These are phyloP conservation scores for Sutorius eximius DNA, from an alignment of 1,284 basidiomycete genomes.

Conservation along the genomic window DNA sequence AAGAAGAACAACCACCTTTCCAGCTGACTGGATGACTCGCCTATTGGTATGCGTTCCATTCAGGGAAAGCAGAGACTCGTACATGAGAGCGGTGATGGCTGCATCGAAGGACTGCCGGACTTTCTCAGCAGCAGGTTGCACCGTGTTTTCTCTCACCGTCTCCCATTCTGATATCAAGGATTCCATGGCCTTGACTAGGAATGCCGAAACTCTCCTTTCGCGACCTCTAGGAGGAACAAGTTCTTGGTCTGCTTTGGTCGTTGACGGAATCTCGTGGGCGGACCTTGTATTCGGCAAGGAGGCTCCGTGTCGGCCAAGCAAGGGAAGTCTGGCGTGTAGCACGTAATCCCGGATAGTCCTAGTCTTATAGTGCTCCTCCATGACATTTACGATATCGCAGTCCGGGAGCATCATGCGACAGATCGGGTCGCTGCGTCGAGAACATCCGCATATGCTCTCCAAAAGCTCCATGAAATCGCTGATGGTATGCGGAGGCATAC, in stretches of 20 bases:
- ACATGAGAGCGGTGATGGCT: constrained; percentile 61
- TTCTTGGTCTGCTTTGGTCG: constrained; percentile 28
- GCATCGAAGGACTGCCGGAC: constrained; percentile 69
- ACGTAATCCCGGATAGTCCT: constrained; percentile 68
- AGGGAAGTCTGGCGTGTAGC: constrained; percentile 62
- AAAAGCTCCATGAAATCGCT: constrained; percentile 66
- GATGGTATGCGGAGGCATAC: constrained; percentile 51
- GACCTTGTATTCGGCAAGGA: background rate
- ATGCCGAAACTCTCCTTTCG: constrained; percentile 65
- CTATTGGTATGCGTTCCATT: constrained; percentile 63
- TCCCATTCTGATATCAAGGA: constrained; percentile 53
- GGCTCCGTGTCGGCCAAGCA: constrained; percentile 27
- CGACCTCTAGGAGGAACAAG: constrained; percentile 48
- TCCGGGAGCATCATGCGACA: constrained; percentile 61
- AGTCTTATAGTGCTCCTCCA: constrained; percentile 58
- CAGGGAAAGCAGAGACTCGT: constrained; percentile 63
- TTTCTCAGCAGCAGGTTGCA: constrained; percentile 55
- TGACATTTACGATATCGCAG: constrained; percentile 58
- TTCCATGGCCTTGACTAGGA: constrained; percentile 62
- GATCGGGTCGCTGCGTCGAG: constrained; percentile 46
- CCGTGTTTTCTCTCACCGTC: constrained; percentile 31
- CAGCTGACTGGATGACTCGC: constrained; percentile 61
- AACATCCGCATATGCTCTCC: constrained; percentile 58
- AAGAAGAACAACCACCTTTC: constrained; percentile 51
- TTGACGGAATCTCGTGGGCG: constrained; percentile 5